phyloP scores from a whole-genome alignment of 306 rosid species.

The Quercus rubra region DNA sequence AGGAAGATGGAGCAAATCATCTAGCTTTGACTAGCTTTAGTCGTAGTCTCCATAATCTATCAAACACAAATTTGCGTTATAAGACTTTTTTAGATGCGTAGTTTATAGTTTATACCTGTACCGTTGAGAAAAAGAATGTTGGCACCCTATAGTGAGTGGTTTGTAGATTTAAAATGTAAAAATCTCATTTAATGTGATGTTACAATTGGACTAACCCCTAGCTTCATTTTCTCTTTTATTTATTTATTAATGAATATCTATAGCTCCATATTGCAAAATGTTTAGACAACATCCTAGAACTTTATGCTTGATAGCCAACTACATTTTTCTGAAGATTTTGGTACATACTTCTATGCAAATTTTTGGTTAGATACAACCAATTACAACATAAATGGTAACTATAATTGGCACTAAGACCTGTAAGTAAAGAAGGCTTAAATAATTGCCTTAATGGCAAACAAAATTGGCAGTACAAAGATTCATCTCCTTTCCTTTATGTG shows the following conservation, averaged over 20 bases:
- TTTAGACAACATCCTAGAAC: not conserved
- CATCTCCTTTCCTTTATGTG: no score
- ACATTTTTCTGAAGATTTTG: not conserved
- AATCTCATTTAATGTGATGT: not conserved
- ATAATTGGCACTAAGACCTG: not conserved
- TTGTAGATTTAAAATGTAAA: slow-evolving; percentile 20
- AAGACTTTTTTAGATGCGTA: not conserved
- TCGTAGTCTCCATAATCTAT: not conserved
- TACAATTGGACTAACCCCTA: no score
- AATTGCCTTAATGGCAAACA: not conserved
- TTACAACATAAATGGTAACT: not conserved
- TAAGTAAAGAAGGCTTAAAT: not conserved
- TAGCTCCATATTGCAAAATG: not conserved
- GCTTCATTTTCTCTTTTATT: no score
- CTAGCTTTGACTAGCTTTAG: slow-evolving; percentile 62
- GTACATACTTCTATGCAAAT: not conserved
- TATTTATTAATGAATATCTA: no score
- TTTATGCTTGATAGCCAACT: not conserved
- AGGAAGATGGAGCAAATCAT: slow-evolving; percentile 74
- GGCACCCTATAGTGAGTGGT: slow-evolving; percentile 38
- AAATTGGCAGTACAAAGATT: not conserved
- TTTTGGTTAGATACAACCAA: not conserved
- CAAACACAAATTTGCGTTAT: not conserved
- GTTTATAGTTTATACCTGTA: slow-evolving; percentile 22
- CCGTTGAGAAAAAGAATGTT: not conserved